Base-by-base conservation (phyloP, 2,329 filamentous ascomycete genomes). In the Fusarium pseudonygamai region DNA sequence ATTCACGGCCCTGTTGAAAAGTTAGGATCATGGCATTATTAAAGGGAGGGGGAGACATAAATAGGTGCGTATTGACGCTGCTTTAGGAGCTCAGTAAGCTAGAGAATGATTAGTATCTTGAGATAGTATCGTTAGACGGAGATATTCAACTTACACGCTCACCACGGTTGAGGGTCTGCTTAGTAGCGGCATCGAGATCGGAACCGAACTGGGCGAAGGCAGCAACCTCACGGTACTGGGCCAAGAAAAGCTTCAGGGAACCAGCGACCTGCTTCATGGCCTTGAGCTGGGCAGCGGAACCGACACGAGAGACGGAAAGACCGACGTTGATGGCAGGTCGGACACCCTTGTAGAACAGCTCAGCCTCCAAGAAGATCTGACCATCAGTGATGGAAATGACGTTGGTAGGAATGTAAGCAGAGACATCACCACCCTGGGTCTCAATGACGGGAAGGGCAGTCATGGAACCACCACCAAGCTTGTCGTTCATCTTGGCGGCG, bases 201-300 rank as follows among this genome's bases (percentile, higher is more conserved):
- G 96, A 99, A 93, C 96, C 96, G 91, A 99, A 99, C 89, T 99
- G 96, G 81, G 96, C 96, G 88, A 99, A 99, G 80, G 96, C 96
- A 82, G 96, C 96, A 75, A 99, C 96, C 88, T 99, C 96, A 96
- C 96, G 96, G 92, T 99, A 99, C 90, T 99, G 96, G 82, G 96
- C 96, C 93, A 99, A 94, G 95, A 98, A 99, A 81, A 99, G 95
- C 92, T 99, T 99, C 84, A 99, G 90, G 79, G 96, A 98, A 91
- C 96, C 96, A 83, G 96, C 96, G 81, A 99, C 96, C 91, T 99
- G 96, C 92, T 99, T 99, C 96, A 99, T 99, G 88, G 96, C 95
- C 94, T 98, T 99, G 86, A 98, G 91, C 91, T 99, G 96, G 84
- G 96, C 96, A 85, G 96, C 94, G 83, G 96, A 99, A 85, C 96